Base-by-base conservation (phyloP, 495 filamentous ascomycete genomes). In the Trypethelium eluteriae region DNA sequence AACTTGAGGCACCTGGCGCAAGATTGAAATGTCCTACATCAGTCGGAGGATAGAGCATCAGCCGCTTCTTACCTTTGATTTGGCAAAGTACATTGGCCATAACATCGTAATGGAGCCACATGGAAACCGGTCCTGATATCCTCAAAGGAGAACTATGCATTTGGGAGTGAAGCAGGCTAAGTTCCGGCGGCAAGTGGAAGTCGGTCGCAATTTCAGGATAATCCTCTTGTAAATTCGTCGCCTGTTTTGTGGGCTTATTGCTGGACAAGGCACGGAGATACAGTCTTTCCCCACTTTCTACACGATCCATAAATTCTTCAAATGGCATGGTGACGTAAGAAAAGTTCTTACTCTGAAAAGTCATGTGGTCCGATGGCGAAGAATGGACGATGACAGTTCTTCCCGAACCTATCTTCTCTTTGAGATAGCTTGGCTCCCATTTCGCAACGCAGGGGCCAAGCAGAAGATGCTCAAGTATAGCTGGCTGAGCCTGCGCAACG, bases 71-170 rank as follows among this genome's bases (percentile, higher is more conserved):
- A 36, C 91, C 90, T 44, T 79, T 76, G 66, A 93, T 82, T 70
- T 96, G 92, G 73, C 89, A 93, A 57, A 94, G 86, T 6, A 96
- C 80, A 71, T 96, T 96, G 35, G 91, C 91, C 86, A 95, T 93
- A 18, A 92, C 90, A 75, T 96, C 91, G 79, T 93, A 96, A 75
- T 96, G 91, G 36, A 96, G 80, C 93, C 92, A 96, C 85, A 98
- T 91, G 36, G 84, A 87, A 2, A 95, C 91, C 0, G 84, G 86
- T 1, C 91, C 90, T 14, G 90, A 93, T 50, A 96, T 86, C 36
- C 92, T 81, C 35, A 96, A 75, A 0, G 91, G 87, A 0, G 90
- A 91, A 72, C 89, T 94, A 72, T 95, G 91, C n/a, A 82, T 78
- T 68, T 86, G 85, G 34, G 84, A 77, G 1, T 73, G 73, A 2